Evolutionary conservation across 306 rosid species (phyloP).

Genomic region (Begonia loranthoides): DNA sequence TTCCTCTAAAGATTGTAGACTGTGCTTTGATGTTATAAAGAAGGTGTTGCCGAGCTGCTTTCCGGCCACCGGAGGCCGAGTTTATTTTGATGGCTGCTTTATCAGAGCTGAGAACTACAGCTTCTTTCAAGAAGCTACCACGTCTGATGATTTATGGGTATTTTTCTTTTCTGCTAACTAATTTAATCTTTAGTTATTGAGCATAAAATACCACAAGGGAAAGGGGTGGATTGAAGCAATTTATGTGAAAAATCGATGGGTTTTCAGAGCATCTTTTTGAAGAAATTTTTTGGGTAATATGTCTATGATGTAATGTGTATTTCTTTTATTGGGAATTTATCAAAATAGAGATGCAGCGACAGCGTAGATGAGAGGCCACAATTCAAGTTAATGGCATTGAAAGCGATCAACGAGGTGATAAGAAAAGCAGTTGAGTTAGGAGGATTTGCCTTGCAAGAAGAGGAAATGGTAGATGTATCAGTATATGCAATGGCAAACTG

Average conservation of each 20-base stretch:
- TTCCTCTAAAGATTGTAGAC: conserved; percentile 8
- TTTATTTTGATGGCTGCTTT: conserved; percentile 1
- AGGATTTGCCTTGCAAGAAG: conserved; percentile 7
- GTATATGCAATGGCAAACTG: conserved; percentile 18
- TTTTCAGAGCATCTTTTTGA: no score
- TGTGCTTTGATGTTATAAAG: conserved; percentile 3
- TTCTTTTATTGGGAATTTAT: background rate
- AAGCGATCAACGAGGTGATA: conserved; percentile 8
- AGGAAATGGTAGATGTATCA: conserved; percentile 1
- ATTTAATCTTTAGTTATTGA: conserved; percentile 6
- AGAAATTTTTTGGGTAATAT: no score
- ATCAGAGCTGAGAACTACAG: conserved; percentile 3
- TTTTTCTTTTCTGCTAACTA: conserved; percentile 10
- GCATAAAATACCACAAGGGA: no score
- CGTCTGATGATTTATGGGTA: conserved; percentile 3
- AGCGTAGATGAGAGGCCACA: background rate
- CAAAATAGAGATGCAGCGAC: conserved; percentile 18
- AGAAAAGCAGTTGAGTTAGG: background rate
- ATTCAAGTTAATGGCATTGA: conserved; percentile 1
- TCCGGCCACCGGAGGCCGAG: conserved; percentile 18
- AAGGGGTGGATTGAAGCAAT: no score
- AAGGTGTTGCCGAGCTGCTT: conserved; percentile 14
- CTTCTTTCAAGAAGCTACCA: background rate
- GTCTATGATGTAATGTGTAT: background rate
- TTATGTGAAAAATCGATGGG: no score